Conservation (phyloP, 495 filamentous ascomycete species). For the Annulohypoxylon maeteangense region DNA sequence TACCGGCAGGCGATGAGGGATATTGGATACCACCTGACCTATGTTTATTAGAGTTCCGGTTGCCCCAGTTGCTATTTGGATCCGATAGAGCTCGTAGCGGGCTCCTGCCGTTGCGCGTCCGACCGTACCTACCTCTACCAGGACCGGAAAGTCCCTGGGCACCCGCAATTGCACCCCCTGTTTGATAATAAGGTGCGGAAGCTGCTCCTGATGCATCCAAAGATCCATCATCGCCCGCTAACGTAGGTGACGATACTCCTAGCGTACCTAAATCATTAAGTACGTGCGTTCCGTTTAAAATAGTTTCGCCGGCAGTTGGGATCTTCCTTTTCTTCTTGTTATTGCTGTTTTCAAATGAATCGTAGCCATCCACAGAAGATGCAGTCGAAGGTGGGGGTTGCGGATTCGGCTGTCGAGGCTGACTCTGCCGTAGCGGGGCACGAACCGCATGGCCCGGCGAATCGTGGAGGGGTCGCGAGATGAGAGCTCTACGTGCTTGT, state of each 20-base stretch:
- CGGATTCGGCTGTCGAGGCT: conserved; percentile 55
- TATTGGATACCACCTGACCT: conserved; percentile 49
- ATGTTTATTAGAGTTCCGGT: conserved; percentile 50
- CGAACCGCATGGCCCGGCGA: conserved; percentile 42
- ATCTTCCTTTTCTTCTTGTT: conserved; percentile 99
- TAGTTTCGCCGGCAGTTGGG: conserved; percentile 78
- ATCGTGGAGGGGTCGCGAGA: conserved; percentile 43
- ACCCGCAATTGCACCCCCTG: conserved; percentile 55
- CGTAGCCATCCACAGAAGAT: conserved; percentile 85
- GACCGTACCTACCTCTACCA: conserved; percentile 81
- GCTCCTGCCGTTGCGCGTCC: conserved; percentile 70
- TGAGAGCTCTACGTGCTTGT: conserved; percentile 40
- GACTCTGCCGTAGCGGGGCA: conserved; percentile 42
- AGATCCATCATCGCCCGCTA: conserved; percentile 45
- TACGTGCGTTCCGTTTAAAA: conserved; percentile 63
- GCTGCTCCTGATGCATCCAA: conserved; percentile 51
- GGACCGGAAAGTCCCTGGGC: conserved; percentile 77
- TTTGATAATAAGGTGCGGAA: conserved; percentile 50
- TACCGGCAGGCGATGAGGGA: conserved; percentile 53
- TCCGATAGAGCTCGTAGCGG: conserved; percentile 68
- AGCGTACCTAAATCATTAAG: conserved; percentile 56
- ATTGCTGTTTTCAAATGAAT: conserved; percentile 97
- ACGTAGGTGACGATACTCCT: conserved; percentile 39
- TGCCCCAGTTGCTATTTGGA: conserved; percentile 65
- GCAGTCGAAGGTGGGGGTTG: conserved; percentile 60